Base-by-base conservation (phyloP, 768 basidiomycete species). In the Mycena vitilis region DNA sequence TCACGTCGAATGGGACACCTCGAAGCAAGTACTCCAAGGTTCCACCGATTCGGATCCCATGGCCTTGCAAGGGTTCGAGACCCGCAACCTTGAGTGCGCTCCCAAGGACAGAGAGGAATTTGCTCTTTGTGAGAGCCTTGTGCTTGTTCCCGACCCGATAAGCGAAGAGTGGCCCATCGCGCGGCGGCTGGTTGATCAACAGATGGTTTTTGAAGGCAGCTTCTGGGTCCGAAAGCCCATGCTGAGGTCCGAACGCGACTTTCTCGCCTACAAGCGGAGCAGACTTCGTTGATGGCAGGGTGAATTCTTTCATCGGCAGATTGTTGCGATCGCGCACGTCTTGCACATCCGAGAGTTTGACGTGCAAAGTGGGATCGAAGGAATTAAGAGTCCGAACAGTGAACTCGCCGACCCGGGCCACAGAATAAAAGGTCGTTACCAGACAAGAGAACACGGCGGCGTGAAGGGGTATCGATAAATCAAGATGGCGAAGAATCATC, bases 391-490 rank as follows among this genome's bases (percentile, higher is more conserved):
- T 68, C 18, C 11, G 48, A 1, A 75, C 55, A 0, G 74, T 76
- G 68, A 78, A 73, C 56, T 78, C 72, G 15, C 78, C 73, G 1
- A 71, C 22, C 0, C 65, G 44, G 0, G 63, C 66, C 1, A 62
- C 65, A 3, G 70, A 34, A 34, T 67, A 79, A 60, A 75, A 77
- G 6, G 36, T 20, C 0, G 64, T 70, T 0, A 67, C 71, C 2
- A 79, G 68, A 53, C 74, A 77, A 1, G 73, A 66, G 45, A 53
- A 72, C 18, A 73, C 63, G 1, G 76, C 76, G n/a, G 64, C 69
- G 51, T 75, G 61, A 2, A 73, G 42, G 2, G 66, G 69, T 18
- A 52, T 40, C 7, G 56, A 11, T 5, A 60, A 65, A 16, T 71
- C 30, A 15, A 76, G 53, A n/a, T 40, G 38, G 37, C 47, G 51